A percentile compares a stretch with the other conserved stretches of the same genome.
Conservation (phyloP, 1,284 basidiomycete genomes). For the Microbotryum lychnidis-dioicae region DNA sequence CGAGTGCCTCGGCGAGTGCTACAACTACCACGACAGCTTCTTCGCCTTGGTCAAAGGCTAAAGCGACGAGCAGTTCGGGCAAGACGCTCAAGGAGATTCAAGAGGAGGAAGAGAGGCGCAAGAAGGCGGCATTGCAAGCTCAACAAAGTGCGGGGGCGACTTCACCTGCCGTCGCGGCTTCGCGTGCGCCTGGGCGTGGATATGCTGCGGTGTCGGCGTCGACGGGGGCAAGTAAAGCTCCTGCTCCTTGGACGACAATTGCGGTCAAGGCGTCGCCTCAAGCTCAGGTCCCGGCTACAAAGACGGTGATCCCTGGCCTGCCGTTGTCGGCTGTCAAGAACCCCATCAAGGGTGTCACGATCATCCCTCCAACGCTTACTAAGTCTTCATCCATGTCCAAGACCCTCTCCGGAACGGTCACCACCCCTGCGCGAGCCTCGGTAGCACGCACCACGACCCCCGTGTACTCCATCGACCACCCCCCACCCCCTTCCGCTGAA, state of each 20-base stretch:
- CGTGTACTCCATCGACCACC: conserved; percentile 41
- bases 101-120: conserved; percentile 85
- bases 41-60: conserved; percentile 36
- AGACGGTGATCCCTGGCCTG: conserved; percentile 19
- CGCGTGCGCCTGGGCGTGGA: too few relatives aligned
- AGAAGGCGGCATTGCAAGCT: conserved; percentile 49
- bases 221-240: too few relatives aligned
- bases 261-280: conserved; percentile 15
- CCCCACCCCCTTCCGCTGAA: conserved; percentile 53
- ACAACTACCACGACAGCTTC: conserved; percentile 42
- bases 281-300: conserved; percentile 1
- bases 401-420: not conserved
- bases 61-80: conserved; percentile 32
- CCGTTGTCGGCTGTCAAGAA: conserved; percentile 3
- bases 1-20: conserved; percentile 49
- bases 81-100: conserved; percentile 98
- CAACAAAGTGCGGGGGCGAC: too few relatives aligned
- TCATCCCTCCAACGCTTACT: conserved; percentile 30
- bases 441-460: conserved; percentile 32
- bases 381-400: conserved; percentile 40
- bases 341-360: too few relatives aligned
- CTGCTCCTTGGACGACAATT: conserved; percentile 25
- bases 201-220: too few relatives aligned
- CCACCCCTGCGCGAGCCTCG: conserved; percentile 20
- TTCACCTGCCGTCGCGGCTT: too few relatives aligned